phyloP scores from a whole-genome alignment of 768 basidiomycete genomes.

The Psilocybe azurescens region DNA sequence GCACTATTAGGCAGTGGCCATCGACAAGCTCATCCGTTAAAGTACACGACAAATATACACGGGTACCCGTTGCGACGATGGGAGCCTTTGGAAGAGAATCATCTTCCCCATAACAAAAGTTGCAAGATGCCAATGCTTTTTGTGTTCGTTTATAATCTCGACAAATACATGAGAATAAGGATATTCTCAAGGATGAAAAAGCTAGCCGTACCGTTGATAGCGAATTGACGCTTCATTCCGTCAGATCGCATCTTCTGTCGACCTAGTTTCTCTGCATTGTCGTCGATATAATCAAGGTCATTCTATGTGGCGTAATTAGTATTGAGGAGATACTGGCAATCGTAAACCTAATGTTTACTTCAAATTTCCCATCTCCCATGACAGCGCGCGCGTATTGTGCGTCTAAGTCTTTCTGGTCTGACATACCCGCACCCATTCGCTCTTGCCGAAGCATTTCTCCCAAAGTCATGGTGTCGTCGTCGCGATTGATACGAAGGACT shows the following conservation, averaged over 20 bases:
- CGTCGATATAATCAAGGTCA: conserved; percentile 94
- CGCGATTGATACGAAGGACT: conserved; percentile 85
- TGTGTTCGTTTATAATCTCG: conserved; percentile 95
- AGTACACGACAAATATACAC: conserved; percentile 91
- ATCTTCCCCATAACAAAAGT: conserved; percentile 92
- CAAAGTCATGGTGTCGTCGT: conserved; percentile 86
- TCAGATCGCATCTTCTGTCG: conserved; percentile 96
- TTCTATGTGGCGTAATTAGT: conserved; percentile 49
- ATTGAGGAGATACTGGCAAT: not conserved
- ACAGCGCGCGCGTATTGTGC: conserved; percentile 88
- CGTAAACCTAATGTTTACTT: conserved; percentile 49
- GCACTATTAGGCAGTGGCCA: conserved; percentile 95
- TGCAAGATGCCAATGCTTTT: conserved; percentile 83
- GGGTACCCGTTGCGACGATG: conserved; percentile 88
- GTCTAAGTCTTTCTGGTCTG: conserved; percentile 92
- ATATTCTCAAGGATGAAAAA: not conserved
- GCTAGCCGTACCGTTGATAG: conserved; percentile 79
- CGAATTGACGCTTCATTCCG: conserved; percentile 96
- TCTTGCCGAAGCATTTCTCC: conserved; percentile 95
- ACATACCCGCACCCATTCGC: conserved; percentile 84
- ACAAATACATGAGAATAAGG: not conserved
- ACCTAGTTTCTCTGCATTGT: conserved; percentile 92
- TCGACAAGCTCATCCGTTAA: conserved; percentile 84
- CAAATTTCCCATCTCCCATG: conserved; percentile 86
- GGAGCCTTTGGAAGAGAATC: conserved; percentile 89